Evolutionary conservation across 2,329 filamentous ascomycete species (phyloP), one percentile per base, ranked within the genome.

Genomic region (Fusarium sp.): DNA sequence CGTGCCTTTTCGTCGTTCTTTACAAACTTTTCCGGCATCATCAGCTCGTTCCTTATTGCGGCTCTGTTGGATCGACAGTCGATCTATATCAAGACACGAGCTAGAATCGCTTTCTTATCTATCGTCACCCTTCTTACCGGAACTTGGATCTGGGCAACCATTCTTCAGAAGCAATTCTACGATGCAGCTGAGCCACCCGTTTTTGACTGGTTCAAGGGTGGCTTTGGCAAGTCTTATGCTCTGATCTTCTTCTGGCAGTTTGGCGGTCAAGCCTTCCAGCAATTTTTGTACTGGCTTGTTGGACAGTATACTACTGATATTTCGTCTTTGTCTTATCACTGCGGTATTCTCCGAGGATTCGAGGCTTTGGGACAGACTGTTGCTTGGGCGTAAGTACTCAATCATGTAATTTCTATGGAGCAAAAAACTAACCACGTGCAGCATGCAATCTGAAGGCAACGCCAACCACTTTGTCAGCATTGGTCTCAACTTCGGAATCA

Each of bases 231-330:
- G 37, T 30, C 68, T 2, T 70, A 71, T 20, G 38, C 64, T 13
- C 20, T 71, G 1, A 64, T 71, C 11, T 71, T 70, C 18, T 70
- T 71, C 60, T 71, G 68, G 68, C 60, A 70, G 2, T 71, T 70
- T 5, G 67, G 63, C 4, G 67, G 68, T 0, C 68, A 71, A 16
- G 68, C 68, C 0, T 71, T 71, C 50, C 60, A 63, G 5, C 60
- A 63, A 10, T 63, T 63, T 8, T 34, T 63, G n/a, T 63, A 63
- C 28, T 63, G 60, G 60, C 58, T 63, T 8, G 18, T 63, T 6
- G 60, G 60, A 13, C 60, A 63, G 8, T 63, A 63, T 4, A 63
- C 60, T 1, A 63, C 58, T 2, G 60, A 63, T 1, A 23, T 63
- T 0, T 63, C 60, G 0, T 63, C 60, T 2, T 30, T 63, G 20